These are phyloP conservation scores for Vitis hybrid DNA, from an alignment of 177 flowering plant species.

Conservation along the genomic window DNA sequence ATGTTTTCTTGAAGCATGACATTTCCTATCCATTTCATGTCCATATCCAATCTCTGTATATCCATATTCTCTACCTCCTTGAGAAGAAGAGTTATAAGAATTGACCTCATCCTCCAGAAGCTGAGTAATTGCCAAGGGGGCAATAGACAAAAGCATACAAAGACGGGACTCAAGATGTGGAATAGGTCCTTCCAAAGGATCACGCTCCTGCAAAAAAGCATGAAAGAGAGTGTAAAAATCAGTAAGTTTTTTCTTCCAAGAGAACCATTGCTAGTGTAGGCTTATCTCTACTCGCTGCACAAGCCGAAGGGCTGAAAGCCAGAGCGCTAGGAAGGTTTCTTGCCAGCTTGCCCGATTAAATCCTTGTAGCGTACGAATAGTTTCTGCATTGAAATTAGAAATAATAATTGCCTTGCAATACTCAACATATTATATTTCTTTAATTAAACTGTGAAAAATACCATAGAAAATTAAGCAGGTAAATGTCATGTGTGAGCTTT, in stretches of 20 bases:
- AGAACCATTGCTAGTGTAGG: constrained; percentile 7
- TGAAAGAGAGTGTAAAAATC: constrained; percentile 12
- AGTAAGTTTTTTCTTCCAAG: constrained; percentile 1
- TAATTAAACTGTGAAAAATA: neutral
- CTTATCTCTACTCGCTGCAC: constrained; percentile 66
- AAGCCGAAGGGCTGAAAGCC: constrained; percentile 79
- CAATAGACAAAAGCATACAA: constrained; percentile 63
- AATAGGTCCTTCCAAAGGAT: constrained; percentile 73
- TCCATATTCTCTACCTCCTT: constrained; percentile 16
- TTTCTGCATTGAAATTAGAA: constrained; percentile 37
- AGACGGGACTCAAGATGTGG: constrained; percentile 81
- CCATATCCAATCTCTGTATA: constrained; percentile 17
- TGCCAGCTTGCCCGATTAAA: constrained; percentile 72
- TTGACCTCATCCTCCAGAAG: constrained; percentile 47
- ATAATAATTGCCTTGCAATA: neutral
- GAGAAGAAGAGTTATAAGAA: constrained; percentile 16
- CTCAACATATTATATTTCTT: neutral
- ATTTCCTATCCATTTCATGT: constrained; percentile 21
- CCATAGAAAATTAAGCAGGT: neutral
- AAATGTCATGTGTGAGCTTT: neutral
- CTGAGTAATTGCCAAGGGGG: constrained; percentile 60
- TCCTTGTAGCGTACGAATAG: constrained; percentile 52
- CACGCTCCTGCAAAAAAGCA: constrained; percentile 61
- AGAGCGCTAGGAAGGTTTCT: constrained; percentile 71
- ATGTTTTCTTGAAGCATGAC: constrained; percentile 24